Evolutionary conservation across 176 grass and related monocot species (phyloP), one percentile per base, ranked within the genome.

Genomic region (Triticum urartu): DNA sequence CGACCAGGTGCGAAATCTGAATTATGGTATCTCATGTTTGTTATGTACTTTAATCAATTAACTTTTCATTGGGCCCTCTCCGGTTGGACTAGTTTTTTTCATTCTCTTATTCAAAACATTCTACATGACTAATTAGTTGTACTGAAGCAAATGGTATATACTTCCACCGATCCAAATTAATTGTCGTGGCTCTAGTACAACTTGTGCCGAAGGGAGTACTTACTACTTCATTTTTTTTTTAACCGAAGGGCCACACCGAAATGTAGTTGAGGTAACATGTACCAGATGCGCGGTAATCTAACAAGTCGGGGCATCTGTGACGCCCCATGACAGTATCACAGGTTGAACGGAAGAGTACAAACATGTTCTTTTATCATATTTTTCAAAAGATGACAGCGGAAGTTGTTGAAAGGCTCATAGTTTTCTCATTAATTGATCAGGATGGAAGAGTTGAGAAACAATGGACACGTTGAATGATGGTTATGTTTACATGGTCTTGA

Each of bases 381-480:
- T 24, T 72, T 78, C 39, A 64, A 22, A 34, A 56, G 32, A 75
- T 35, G 58, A 45, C 35, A 47, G 74, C 20, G 42, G 67, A 71
- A 68, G 67, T 58, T 54, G 75, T 26, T 63, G 64, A 40, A 62
- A 22, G 52, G 11, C 3, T 1, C 54, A 22, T 68, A 17, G 14
- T 50, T 71, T 72, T 72, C 24, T 50, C 50, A 33, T 40, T 22
- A 28, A 72, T 72, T 36, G 63, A 71, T 43, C 45, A 58, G 26
- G 54, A 83, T 68, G 33, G 24, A 78, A 67, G 10, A n/a, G 43
- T 68, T 87, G 85, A 79, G 80, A 60, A 60, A 36, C 26, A 68
- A 25, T 48, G 69, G 18, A 21, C 79, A 69, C 73, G 82, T 81
- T 67, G 78, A 68, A 81, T 58, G 32, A 9, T 81, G 64, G 22